These are phyloP conservation scores for Hyaloperonospora brassicae DNA, from an alignment of 352 stramenopile genomes.

Conservation along the genomic window DNA sequence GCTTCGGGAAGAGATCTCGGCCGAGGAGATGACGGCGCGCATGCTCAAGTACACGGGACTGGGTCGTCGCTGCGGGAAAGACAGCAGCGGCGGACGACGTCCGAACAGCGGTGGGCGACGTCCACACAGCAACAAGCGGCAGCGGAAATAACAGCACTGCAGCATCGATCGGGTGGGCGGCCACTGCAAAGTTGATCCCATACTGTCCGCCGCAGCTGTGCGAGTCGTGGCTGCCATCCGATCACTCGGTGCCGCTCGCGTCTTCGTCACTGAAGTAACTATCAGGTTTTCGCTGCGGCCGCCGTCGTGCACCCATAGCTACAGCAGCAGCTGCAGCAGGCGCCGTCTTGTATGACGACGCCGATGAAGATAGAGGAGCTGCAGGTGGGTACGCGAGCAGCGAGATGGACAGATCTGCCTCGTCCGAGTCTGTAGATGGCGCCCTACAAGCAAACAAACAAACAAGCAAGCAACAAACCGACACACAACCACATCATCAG, in stretches of 20 bases:
- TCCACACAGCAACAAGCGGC: slow-evolving; percentile 39
- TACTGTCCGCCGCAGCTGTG: slow-evolving; percentile 16
- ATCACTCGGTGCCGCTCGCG: slow-evolving; percentile 47
- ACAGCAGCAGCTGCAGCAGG: too few relatives aligned
- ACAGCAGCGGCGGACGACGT: slow-evolving; percentile 20
- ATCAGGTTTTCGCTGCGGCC: slow-evolving; percentile 30
- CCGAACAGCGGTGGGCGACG: slow-evolving; percentile 18
- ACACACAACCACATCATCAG: slow-evolving; percentile 10
- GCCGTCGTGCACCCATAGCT: slow-evolving; percentile 13
- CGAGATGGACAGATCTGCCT: slow-evolving; percentile 56
- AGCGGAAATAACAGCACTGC: slow-evolving; percentile 35
- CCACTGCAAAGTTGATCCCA: slow-evolving; percentile 20
- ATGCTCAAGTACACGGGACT: slow-evolving; percentile 84
- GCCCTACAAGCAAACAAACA: slow-evolving; percentile 25
- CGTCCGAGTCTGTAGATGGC: slow-evolving; percentile 37
- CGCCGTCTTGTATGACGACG: background rate
- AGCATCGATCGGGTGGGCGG: slow-evolving; percentile 56
- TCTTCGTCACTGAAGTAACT: slow-evolving; percentile 79
- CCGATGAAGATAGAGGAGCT: slow-evolving; percentile 5
- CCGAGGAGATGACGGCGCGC: slow-evolving; percentile 69
- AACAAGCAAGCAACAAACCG: slow-evolving; percentile 7
- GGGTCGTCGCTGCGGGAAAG: slow-evolving; percentile 25
- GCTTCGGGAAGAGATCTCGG: slow-evolving; percentile 70
- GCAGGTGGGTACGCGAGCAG: slow-evolving; percentile 54
- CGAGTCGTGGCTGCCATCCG: background rate